Conservation (phyloP, 2,329 filamentous ascomycete species). For the Fusarium sp. region DNA sequence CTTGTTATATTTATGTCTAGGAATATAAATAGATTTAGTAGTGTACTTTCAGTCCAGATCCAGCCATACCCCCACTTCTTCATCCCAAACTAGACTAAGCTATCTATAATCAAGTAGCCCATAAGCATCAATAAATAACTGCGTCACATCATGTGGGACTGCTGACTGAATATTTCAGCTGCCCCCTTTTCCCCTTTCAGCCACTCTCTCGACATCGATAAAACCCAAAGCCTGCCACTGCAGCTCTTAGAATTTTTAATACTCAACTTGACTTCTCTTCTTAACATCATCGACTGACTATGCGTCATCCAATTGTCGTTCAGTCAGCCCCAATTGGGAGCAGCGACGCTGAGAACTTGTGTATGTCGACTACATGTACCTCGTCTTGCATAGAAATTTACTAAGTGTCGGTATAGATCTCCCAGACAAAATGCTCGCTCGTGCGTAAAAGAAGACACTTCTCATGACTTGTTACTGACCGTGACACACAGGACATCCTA, state of each 20-base stretch:
- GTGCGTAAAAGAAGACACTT: slow-evolving; percentile 19
- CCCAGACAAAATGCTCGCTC: slow-evolving; percentile 35
- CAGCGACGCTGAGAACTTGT: slow-evolving; percentile 25
- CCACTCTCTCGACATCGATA: slow-evolving; percentile 16
- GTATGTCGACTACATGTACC: slow-evolving; percentile 14
- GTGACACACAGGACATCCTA: slow-evolving; percentile 26
- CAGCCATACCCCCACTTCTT: not conserved
- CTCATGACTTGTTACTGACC: slow-evolving; percentile 10
- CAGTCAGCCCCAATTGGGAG: slow-evolving; percentile 3
- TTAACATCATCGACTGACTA: slow-evolving; percentile 1
- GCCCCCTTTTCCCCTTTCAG: slow-evolving; percentile 35
- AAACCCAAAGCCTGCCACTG: slow-evolving; percentile 9
- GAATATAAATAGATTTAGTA: too few species aligned
- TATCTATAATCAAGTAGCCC: too few species aligned
- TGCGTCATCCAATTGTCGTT: slow-evolving; percentile 19
- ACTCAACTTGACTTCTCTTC: not conserved
- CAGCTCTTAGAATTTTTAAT: not conserved
- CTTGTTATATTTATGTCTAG: too few species aligned
- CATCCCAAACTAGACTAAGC: not conserved
- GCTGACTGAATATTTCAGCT: slow-evolving; percentile 27
- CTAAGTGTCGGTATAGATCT: slow-evolving; percentile 17
- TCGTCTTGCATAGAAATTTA: not conserved
- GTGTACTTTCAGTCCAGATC: not conserved
- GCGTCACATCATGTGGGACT: slow-evolving; percentile 9
- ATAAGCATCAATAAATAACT: too few species aligned